Base-by-base conservation (phyloP, 2,329 filamentous ascomycete genomes). In the Penicillium sclerotigenum region DNA sequence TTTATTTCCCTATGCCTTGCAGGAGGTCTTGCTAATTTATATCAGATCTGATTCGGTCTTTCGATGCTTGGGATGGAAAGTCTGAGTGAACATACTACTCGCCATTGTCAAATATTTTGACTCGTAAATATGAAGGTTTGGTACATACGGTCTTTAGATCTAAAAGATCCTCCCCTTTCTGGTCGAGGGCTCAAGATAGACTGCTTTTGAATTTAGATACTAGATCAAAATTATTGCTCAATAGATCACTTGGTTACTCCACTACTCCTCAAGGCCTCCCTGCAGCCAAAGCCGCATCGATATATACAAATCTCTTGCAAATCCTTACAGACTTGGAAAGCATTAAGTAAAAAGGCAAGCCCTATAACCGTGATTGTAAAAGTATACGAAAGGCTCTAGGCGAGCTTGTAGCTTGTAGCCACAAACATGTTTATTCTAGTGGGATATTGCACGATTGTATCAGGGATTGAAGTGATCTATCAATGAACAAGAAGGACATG, bases 1-100 rank as follows among this genome's bases (percentile, higher is more conserved):
- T 28, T 26, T 16, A 40, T 7, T 33, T 38, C 34, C 4, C 29
- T 40, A 6, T 24, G 4, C 10, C 2, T 28, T n/a, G 5, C 6
- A 9, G 22, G 10, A 33, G 6, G 2, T n/a, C 8, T 43, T 16
- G 16, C 47, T 58, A 51, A 61, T 47, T 31, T 52, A 36, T 18
- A 34, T 7, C 42, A 72, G 70, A 71, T 54, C 58, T 72, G 7
- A 71, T 72, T 47, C 69, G 69, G 9, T 65, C 66, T 11, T 72
- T 72, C 16, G 69, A 71, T 55, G 45, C 41, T 10, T 70, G 68
- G 67, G 49, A 66, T 11, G 58, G 52, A 8, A 40, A 54, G n/a
- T 58, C 59, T 2, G 37, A 47, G 37, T 63, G 58, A 48, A 51
- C 10, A 45, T 56, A 8, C 7, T 43, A 3, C 10, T 16, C 29